These are phyloP conservation scores for Paramecium primaurelia DNA, from an alignment of 73 alveolate species.

Conservation along the genomic window DNA sequence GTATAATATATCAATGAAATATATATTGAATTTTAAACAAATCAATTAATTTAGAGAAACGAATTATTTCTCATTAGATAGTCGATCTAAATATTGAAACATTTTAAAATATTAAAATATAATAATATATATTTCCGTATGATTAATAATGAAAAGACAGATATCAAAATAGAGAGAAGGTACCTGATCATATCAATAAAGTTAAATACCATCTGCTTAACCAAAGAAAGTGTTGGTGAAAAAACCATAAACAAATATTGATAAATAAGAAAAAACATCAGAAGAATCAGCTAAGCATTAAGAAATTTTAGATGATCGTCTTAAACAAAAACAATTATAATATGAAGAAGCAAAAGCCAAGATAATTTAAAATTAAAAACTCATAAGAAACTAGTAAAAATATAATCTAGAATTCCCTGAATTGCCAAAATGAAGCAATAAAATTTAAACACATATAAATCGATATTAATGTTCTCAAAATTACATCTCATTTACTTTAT, in stretches of 20 bases:
- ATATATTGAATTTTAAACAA: background rate
- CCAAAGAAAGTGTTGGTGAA: conserved; percentile 13
- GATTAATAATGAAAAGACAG: background rate
- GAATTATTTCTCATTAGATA: background rate
- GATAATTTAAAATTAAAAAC: background rate
- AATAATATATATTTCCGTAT: background rate
- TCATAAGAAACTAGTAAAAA: background rate
- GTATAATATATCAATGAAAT: background rate
- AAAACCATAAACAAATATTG: background rate
- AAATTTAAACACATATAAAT: background rate
- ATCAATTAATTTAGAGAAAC: background rate
- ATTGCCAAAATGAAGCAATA: background rate
- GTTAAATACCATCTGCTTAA: conserved; percentile 17
- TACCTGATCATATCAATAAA: conserved; percentile 5
- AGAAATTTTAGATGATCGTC: conserved; percentile 21
- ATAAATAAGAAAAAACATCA: background rate
- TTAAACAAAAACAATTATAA: background rate
- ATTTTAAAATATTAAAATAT: background rate
- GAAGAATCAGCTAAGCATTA: background rate
- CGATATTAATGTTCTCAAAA: background rate
- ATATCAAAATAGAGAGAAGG: conserved; percentile 18
- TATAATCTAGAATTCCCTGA: background rate
- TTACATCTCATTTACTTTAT: background rate
- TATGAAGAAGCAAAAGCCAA: background rate
- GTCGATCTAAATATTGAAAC: background rate